Percentiles rank a stretch among this genome's conserved stretches.
Evolutionary conservation across 164 flowering plant species (phyloP).

Genomic region (Vitis cinerea): DNA sequence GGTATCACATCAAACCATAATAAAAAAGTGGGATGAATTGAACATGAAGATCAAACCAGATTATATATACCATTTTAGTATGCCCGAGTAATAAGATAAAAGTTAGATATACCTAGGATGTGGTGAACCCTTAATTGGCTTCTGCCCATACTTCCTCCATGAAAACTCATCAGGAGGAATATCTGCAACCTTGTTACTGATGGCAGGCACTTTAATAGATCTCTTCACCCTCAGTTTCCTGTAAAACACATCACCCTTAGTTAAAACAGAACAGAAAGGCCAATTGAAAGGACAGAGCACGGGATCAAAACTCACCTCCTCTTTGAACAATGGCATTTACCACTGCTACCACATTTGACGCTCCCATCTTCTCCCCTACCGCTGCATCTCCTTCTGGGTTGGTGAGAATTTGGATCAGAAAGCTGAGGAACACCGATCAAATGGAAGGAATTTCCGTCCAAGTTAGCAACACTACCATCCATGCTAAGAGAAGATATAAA

Average conservation of each 20-base stretch:
- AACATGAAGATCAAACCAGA: too few species aligned
- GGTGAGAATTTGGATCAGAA: slow-evolving; percentile 56
- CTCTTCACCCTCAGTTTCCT: slow-evolving; percentile 13
- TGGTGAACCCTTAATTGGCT: slow-evolving; percentile 21
- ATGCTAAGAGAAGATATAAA: slow-evolving; percentile 91
- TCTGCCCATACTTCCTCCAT: slow-evolving; percentile 45
- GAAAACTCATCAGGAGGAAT: slow-evolving; percentile 20
- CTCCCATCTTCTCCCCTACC: slow-evolving; percentile 83
- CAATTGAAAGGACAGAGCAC: too few species aligned
- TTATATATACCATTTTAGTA: too few species aligned
- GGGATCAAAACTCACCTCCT: slow-evolving; percentile 60
- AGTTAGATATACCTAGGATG: slow-evolving; percentile 4
- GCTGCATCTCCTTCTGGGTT: slow-evolving; percentile 73
- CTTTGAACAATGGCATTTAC: slow-evolving; percentile 95
- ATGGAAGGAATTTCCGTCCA: slow-evolving; percentile 70
- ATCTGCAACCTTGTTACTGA: slow-evolving; percentile 10
- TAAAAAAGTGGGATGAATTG: too few species aligned
- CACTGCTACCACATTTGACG: slow-evolving; percentile 79
- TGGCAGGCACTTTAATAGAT: slow-evolving; percentile 6
- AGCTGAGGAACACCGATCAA: slow-evolving; percentile 62
- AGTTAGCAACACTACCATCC: slow-evolving; percentile 88
- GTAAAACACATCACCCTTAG: not conserved
- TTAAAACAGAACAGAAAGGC: too few species aligned
- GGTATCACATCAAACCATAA: too few species aligned
- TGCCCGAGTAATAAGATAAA: too few species aligned